Evolutionary conservation across 2,329 filamentous ascomycete species (phyloP), one percentile per base, ranked within the genome.

Genomic region (Cordyceps fumosorosea): DNA sequence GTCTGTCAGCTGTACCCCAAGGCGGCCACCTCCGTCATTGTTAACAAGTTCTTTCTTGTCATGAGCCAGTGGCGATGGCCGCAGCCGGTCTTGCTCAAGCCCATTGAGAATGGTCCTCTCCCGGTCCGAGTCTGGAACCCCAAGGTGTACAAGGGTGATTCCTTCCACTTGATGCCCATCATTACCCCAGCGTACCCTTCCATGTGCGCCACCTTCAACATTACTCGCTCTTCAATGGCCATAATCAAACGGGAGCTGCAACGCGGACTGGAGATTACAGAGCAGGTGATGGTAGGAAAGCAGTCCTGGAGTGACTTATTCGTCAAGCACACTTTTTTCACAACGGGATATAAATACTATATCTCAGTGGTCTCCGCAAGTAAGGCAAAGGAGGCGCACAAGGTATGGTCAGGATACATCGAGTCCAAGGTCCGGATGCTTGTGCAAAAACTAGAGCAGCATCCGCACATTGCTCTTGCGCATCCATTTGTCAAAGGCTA

Each of bases 111-210:
- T 66, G 90, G 89, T 0, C 87, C 89, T 22, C 78, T 96, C 47
- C 87, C 90, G 60, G 89, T 95, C 60, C 87, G 90, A 69, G 89
- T 96, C 63, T 99, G 95, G 93, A 98, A 99, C 70, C 95, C 95
- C 40, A 89, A 88, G 80, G 79, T 92, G 34, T 96, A 96, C 73
- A 86, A 86, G 64, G 84, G 85, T 60, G 95, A 98, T 74, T 84
- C 85, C 50, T 90, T 86, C 67, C 93, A 98, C 74, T 80, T 97
- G 58, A 99, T 99, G 95, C 95, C 95, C 32, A 91, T 99, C 74
- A 98, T 99, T 70, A 99, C 95, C 1, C 95, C 95, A 1, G 93
- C 95, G 1, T 98, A 97, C 73, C 95, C 95, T 3, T 96, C 92
- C 56, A 98, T 97, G 93, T 98, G 95, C 74, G 89, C 95, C 1